These are phyloP conservation scores for Dunaliella primolecta DNA, from an alignment of 139 green algal species.

Conservation along the genomic window DNA sequence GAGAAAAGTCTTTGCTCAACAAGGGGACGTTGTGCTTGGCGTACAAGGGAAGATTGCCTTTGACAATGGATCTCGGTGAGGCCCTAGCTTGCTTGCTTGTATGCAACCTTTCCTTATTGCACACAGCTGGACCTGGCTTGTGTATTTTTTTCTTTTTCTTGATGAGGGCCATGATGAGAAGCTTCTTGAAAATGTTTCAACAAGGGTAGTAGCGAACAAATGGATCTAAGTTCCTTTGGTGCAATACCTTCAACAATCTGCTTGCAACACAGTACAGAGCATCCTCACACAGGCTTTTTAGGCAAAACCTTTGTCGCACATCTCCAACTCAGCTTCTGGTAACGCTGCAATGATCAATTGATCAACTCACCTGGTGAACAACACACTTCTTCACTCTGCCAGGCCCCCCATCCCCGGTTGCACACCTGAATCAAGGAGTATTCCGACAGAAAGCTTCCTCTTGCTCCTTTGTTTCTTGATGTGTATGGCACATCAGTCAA, in stretches of 20 bases:
- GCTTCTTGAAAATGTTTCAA: neutral
- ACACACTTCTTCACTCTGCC: neutral
- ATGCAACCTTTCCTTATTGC: no score
- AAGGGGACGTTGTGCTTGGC: neutral
- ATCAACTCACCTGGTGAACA: neutral
- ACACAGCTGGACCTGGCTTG: no score
- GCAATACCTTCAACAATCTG: no score
- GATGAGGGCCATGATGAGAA: no score
- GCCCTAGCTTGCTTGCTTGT: no score
- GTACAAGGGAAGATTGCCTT: neutral
- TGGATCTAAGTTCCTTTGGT: neutral
- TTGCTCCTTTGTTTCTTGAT: no score
- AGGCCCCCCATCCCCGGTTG: neutral
- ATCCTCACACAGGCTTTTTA: no score
- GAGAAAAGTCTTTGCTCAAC: neutral
- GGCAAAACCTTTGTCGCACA: neutral
- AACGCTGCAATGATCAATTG: no score
- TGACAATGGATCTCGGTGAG: no score
- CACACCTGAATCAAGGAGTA: neutral
- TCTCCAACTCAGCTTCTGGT: neutral
- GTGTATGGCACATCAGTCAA: no score
- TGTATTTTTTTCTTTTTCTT: no score
- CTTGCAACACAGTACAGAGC: no score
- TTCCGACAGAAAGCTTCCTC: neutral
- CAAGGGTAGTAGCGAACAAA: neutral